Base-by-base conservation (phyloP, 75 land plant species). In the Pinus tabuliformis region DNA sequence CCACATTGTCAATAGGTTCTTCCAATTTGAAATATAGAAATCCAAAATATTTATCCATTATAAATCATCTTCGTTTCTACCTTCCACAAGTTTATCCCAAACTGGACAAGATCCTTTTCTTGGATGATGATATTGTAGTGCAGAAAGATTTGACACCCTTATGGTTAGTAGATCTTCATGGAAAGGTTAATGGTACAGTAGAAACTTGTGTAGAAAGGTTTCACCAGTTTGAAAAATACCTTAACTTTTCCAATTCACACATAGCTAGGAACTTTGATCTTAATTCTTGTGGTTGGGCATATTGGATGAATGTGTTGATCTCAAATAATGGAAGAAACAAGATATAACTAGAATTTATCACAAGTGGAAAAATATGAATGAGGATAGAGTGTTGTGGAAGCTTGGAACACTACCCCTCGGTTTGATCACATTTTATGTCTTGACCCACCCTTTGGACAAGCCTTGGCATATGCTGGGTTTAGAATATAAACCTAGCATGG, bases 261-360 rank as follows among this genome's bases (percentile, higher is more conserved):
- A 93, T 93, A 59, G 70, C 91, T 22, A 79, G 81, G 75, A 75
- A 91, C 81, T 91, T 91, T 78, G 82, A 81, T 84, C 90, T 94
- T 14, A 82, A 85, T 80, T 93, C 96, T 62, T 93, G 93, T 87
- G 96, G 96, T 36, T 91, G 93, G 95, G 95, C 95, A 9, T 93
- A 93, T 83, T 94, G 94, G 24, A 93, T 93, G 94, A 93, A 93
- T 75, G 66, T 8, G 91, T 93, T 81, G 88, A 93, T 80, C 83
- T 93, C 7, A 87, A 89, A 68, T 85, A 89, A 77, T 93, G 96
- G 96, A 91, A 88, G 83, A 82, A 75, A 61, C 84, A 61, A 74
- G 94, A 93, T 75, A 93, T 93, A 14, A 93, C 96, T 59, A 94
- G 96, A 79, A 93, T 93, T 62, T 93, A 91, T 76, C 96, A 93